Evolutionary conservation across 331 rosid species (phyloP).

Genomic region (Prunus yedoensis): DNA sequence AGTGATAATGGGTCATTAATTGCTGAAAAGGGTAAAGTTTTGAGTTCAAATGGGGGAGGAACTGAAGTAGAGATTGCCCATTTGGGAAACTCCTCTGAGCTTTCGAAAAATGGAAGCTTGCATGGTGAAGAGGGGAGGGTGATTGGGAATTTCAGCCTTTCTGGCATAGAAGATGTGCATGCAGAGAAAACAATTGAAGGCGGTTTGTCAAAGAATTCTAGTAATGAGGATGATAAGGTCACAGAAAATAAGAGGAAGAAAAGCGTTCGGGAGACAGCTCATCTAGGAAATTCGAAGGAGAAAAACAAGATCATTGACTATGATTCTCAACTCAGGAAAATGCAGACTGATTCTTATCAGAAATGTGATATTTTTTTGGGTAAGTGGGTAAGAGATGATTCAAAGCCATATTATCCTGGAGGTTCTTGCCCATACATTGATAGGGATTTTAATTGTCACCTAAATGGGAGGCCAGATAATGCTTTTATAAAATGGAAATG

Average conservation of each 20-base stretch:
- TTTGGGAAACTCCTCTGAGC: conserved; percentile 19
- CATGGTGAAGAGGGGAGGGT: conserved; percentile 20
- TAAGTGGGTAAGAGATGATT: conserved; percentile 76
- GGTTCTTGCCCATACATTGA: conserved; percentile 89
- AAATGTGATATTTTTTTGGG: conserved; percentile 75
- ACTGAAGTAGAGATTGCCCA: background rate
- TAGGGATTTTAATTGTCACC: conserved; percentile 72
- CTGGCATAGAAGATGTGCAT: conserved; percentile 6
- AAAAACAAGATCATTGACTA: conserved; percentile 12
- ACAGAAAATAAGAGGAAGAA: background rate
- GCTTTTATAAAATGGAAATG: conserved; percentile 85
- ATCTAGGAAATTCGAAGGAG: conserved; percentile 20
- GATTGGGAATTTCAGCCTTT: conserved; percentile 25
- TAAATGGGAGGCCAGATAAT: conserved; percentile 71
- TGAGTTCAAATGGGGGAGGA: conserved; percentile 11
- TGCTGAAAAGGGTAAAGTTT: background rate
- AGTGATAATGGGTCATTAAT: conserved; percentile 11
- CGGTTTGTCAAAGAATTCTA: conserved; percentile 18
- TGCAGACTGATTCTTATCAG: conserved; percentile 29
- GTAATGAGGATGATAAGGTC: conserved; percentile 14
- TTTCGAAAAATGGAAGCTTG: conserved; percentile 26
- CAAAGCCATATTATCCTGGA: conserved; percentile 73
- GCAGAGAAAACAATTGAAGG: conserved; percentile 8
- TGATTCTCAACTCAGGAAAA: conserved; percentile 19
- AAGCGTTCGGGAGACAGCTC: background rate